Percentiles rank a stretch among this genome's conserved stretches.
These are phyloP conservation scores for Linanthus parryae DNA, from an alignment of 148 eudicot species.

Conservation along the genomic window DNA sequence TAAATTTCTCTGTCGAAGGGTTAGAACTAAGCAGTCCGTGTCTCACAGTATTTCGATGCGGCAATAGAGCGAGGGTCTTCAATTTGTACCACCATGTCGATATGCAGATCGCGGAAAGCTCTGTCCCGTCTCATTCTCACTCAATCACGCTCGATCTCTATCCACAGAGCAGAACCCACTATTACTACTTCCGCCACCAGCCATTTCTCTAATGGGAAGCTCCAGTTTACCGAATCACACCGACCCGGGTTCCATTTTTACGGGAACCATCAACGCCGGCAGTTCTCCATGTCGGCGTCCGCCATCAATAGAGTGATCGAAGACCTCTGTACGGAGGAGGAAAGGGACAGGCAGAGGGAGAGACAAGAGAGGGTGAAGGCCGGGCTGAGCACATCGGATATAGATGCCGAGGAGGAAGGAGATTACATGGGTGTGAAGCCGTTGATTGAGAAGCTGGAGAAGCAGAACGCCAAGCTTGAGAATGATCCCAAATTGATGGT, in stretches of 20 bases:
- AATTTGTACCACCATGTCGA: no score
- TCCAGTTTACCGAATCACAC: no score
- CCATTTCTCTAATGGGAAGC: no score
- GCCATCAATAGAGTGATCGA: constrained; percentile 9
- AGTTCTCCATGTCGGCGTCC: constrained; percentile 9
- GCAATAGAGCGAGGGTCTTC: no score
- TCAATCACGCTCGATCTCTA: no score
- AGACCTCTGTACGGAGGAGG: constrained; percentile 20
- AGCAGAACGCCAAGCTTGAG: constrained; percentile 18
- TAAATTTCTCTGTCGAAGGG: no score
- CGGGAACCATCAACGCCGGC: constrained; percentile 8
- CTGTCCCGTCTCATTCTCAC: no score
- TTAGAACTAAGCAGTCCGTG: no score
- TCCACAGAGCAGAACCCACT: no score
- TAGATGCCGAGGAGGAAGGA: constrained; percentile 57
- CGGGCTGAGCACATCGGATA: constrained; percentile 47
- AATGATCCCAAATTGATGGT: constrained; percentile 11
- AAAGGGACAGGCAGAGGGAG: constrained; percentile 41
- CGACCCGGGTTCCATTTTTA: neutral
- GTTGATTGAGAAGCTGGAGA: constrained; percentile 63
- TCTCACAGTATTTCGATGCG: no score
- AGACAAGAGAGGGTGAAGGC: constrained; percentile 47
- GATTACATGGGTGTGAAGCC: constrained; percentile 66
- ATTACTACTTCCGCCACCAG: no score
- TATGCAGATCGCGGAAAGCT: no score